A percentile compares a stretch with the other conserved stretches of the same genome.
Conservation (phyloP, 306 rosid species). For the Rosa multiflora region DNA sequence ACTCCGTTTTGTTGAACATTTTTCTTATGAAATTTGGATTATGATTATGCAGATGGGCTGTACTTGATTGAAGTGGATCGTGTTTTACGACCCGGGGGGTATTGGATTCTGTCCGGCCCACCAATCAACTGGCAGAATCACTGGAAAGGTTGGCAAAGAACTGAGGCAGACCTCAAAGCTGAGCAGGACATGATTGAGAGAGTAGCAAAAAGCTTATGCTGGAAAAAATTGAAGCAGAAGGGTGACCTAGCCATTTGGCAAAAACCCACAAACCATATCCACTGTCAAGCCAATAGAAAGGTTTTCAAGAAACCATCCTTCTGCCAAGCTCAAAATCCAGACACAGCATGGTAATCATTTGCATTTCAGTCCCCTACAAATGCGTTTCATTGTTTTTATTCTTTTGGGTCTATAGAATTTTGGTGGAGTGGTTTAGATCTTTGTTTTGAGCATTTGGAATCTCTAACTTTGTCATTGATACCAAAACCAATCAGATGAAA, state of each 20-base stretch:
- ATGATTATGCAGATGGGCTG: constrained; percentile 56
- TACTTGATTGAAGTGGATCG: constrained; percentile 85
- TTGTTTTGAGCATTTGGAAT: constrained; percentile 3
- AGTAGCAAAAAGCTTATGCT: constrained; percentile 78
- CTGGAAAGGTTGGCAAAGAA: constrained; percentile 91
- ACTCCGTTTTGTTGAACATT: background rate
- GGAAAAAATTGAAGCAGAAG: constrained; percentile 77
- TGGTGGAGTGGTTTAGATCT: background rate
- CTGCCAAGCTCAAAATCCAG: constrained; percentile 68
- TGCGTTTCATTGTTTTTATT: background rate
- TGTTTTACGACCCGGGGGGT: constrained; percentile 91
- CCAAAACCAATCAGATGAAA: constrained; percentile 60
- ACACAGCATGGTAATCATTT: constrained; percentile 85
- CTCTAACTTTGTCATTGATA: constrained; percentile 33
- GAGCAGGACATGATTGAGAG: constrained; percentile 73
- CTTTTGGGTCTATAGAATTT: background rate
- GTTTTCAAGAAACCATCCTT: constrained; percentile 66
- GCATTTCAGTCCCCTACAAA: background rate
- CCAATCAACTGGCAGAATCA: constrained; percentile 88
- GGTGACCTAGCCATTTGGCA: constrained; percentile 92
- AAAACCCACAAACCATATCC: constrained; percentile 80
- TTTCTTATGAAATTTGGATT: background rate
- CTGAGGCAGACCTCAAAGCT: constrained; percentile 51
- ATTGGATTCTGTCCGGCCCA: constrained; percentile 95
- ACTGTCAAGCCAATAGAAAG: constrained; percentile 58